Evolutionary conservation across 805 yeast genomes (phyloP), one percentile per base, ranked within the genome.

Genomic region (Zygoascus bituminiphila): DNA sequence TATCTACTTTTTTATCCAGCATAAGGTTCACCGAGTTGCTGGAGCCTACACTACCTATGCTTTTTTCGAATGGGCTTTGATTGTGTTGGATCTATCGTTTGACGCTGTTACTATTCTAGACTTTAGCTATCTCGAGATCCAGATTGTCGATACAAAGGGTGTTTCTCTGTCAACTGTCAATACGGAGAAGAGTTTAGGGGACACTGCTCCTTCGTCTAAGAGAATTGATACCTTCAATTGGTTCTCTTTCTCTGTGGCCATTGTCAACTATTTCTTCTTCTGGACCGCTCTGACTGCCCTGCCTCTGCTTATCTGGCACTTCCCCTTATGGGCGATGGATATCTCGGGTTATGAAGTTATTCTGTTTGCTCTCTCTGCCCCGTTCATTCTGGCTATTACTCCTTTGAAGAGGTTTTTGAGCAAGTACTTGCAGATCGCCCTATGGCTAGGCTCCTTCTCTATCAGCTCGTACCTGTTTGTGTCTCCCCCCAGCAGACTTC

Each of bases 241-340:
- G 19, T 39, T 65, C 42, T 54, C 57, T 7, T 69, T 68, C 48
- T 39, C 54, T 14, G 57, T 65, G 2, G 60, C 62, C 20, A 53
- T 73, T 14, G 61, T 78, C 59, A 88, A 89, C 62, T 74, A 91
- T 2, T 82, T 79, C 61, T 72, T 87, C 48, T 87, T 86, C 63
- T 93, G 97, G 96, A 74, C 97, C 0, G 81, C 81, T 20, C 54
- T 79, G 39, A 84, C 98, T 2, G 78, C 96, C 0, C 70, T 93
- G 51, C 83, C 88, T 40, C 75, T 93, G 49, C 81, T 93, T 60
- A 81, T 93, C 45, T 93, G 98, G 98, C 87, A 86, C 69, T 93
- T 93, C 74, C 98, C 98, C 9, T 72, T 93, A 53, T 93, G 98
- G 98, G 78, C 84, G 62, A 88, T 93, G 97, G 98, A 97, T 5